Conservation (phyloP, 2,329 filamentous ascomycete species). For the Diaporthe citriasiana region DNA sequence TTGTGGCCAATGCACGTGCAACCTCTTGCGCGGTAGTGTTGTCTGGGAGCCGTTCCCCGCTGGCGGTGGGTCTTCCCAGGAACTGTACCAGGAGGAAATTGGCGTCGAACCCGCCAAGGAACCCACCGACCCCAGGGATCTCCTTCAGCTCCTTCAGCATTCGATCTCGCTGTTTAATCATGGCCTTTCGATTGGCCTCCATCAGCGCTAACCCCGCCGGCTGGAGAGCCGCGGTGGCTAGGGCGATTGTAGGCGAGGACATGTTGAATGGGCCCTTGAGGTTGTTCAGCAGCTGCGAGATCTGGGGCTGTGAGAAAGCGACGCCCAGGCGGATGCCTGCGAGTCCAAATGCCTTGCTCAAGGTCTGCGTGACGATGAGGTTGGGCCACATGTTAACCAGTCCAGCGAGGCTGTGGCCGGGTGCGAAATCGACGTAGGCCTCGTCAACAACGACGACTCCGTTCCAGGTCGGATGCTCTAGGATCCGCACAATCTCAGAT, state of each 20-base stretch:
- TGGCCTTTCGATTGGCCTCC: neutral
- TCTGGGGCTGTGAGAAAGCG: neutral
- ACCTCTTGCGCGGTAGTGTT: neutral
- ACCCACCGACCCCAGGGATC: neutral
- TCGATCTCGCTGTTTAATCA: neutral
- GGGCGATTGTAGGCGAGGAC: neutral
- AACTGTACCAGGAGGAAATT: neutral
- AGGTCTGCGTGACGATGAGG: neutral
- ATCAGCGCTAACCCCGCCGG: neutral
- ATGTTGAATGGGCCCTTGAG: neutral
- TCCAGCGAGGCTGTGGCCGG: neutral
- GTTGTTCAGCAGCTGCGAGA: neutral
- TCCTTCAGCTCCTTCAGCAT: neutral
- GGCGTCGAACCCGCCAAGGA: neutral
- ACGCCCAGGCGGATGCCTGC: neutral
- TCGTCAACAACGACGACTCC: neutral
- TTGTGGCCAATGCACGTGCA: neutral
- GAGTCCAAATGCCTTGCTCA: neutral
- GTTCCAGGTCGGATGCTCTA: conserved; percentile 1
- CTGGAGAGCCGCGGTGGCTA: neutral
- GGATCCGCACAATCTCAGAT: neutral
- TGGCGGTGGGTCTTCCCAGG: neutral
- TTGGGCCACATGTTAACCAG: neutral
- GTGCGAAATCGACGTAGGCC: neutral
- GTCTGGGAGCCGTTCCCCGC: neutral